phyloP scores from a whole-genome alignment of 345 rosid genomes.

The Ceriops tagal region DNA sequence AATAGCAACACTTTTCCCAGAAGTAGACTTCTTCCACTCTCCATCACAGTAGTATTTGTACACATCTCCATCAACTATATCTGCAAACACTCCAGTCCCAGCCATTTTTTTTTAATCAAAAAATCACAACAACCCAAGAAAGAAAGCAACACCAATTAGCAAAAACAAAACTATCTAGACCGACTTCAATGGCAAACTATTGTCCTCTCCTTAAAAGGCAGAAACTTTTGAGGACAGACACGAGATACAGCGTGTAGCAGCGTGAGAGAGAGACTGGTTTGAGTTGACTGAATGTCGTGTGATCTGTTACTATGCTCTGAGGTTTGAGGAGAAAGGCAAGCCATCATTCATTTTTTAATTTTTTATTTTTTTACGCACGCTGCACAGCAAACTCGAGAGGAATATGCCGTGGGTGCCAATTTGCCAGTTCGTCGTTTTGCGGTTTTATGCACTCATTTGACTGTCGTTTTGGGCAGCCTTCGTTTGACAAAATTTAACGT shows the following conservation, averaged over 20 bases:
- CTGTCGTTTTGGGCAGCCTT: background rate
- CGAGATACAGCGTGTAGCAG: background rate
- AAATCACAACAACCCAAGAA: background rate
- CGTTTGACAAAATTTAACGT: background rate
- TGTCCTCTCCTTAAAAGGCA: background rate
- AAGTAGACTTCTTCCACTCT: constrained; percentile 77
- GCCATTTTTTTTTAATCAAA: constrained; percentile 43
- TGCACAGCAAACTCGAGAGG: constrained; percentile 6
- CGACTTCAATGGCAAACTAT: background rate
- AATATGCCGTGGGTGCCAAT: constrained; percentile 8
- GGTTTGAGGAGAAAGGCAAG: constrained; percentile 20
- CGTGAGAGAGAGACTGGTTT: constrained; percentile 13
- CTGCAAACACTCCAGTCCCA: constrained; percentile 67
- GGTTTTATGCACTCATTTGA: background rate
- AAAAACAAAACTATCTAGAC: background rate
- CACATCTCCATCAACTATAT: constrained; percentile 67
- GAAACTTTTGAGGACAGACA: background rate
- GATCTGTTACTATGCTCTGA: background rate
- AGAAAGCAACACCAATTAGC: background rate
- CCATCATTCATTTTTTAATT: constrained; percentile 20
- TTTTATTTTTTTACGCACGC: no score
- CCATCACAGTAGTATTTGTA: constrained; percentile 77
- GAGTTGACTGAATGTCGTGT: constrained; percentile 9
- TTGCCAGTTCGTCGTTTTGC: background rate
- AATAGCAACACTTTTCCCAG: constrained; percentile 73